Base-by-base conservation (phyloP, 208 protist genomes). In the Naegleria gruberi region DNA sequence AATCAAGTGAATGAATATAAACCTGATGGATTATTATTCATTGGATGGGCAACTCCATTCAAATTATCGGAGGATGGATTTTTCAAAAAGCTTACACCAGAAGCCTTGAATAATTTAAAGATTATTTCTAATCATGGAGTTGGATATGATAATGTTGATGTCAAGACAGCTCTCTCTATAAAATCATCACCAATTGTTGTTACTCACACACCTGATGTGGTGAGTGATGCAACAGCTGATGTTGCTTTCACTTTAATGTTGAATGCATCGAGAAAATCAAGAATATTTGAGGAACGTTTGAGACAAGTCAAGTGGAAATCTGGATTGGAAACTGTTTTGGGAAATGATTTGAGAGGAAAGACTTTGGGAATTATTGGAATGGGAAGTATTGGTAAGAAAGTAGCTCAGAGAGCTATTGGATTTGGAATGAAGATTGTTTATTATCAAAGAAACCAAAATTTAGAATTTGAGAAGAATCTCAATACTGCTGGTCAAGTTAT, bases 361-460 rank as follows among this genome's bases (percentile, higher is more conserved):
- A 55, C 44, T 55, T 51, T 87, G 5, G 82, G 90, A 15, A 45
- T 92, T 73, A 73, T 90, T 77, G 90, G 90, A 0, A 40, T 87
- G 15, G 90, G 90, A 17, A 42, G 41, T 15, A 92, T 92, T 57
- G 90, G 90, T 19, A 65, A 43, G 26, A 41, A 57, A n/a, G 26
- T 57, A 37, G 89, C 57, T 37, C 1, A 26, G 89, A 45, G 65
- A 30, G 90, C 90, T 30, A 1, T 42, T 81, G 81, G 81, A 23
- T 87, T 92, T 73, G 90, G 90, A n/a, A 90, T 90, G 85, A 45
- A 37, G 12, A 43, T 82, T 26, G 7, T 45, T 4, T 86, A 86
- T 82, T 34, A 55, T 41, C 43, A 55, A 17, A 87, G 77, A 77
- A 81, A 89, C n/a, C 26, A n/a, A 65, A 65, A 19, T 30, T 34